Evolutionary conservation across 2,329 filamentous ascomycete genomes (phyloP).

Genomic region (Pseudogymnoascus sp.): DNA sequence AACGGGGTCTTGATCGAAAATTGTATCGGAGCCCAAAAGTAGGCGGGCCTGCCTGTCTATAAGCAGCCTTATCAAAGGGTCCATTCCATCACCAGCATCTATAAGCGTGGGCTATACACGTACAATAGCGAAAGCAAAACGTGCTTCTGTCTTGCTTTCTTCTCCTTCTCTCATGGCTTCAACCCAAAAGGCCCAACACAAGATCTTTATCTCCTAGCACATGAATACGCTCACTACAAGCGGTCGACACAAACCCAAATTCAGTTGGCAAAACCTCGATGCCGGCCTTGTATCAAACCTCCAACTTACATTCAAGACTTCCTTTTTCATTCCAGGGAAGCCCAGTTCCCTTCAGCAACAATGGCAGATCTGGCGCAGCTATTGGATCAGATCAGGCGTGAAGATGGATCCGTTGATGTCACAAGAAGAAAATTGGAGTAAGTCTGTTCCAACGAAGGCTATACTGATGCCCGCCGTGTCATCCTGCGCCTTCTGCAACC

Average conservation of each 20-base stretch:
- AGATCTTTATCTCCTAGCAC: neutral
- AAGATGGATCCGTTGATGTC: slow-evolving; percentile 15
- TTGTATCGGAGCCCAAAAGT: neutral
- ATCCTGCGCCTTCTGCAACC: neutral
- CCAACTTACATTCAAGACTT: slow-evolving; percentile 10
- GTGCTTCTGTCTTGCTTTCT: neutral
- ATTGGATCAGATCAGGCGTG: slow-evolving; percentile 14
- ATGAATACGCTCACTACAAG: neutral
- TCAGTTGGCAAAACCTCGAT: neutral
- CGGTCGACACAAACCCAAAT: neutral
- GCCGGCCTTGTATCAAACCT: neutral
- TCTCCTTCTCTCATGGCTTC: neutral
- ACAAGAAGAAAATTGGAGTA: slow-evolving; percentile 17
- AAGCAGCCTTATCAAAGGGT: neutral
- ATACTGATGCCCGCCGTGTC: neutral
- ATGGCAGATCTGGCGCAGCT: slow-evolving; percentile 10
- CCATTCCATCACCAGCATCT: neutral
- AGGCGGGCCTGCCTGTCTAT: neutral
- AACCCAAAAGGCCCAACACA: neutral
- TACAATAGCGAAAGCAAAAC: neutral
- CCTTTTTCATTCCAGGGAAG: slow-evolving; percentile 13
- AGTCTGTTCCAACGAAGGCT: slow-evolving; percentile 10
- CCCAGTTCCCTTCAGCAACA: slow-evolving; percentile 14
- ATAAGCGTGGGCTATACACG: neutral
- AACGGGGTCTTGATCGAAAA: neutral